Evolutionary conservation across 2,329 filamentous ascomycete genomes (phyloP).

Genomic region (Westerdykella ornata): DNA sequence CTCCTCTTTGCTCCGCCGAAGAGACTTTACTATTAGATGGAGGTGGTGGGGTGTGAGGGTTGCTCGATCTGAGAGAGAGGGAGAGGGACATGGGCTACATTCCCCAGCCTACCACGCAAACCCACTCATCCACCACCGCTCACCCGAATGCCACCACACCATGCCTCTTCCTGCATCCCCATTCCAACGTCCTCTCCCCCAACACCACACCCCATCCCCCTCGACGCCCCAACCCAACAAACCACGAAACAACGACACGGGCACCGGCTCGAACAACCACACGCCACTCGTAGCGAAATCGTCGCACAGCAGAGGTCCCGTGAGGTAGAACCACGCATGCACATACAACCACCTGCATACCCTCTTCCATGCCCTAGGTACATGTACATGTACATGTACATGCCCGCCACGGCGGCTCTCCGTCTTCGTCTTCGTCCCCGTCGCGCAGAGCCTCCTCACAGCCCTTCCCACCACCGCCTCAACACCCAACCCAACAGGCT

Average conservation of each 20-base stretch:
- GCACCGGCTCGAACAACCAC: slow-evolving; percentile 1
- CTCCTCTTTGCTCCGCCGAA: no score
- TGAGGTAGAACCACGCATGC: slow-evolving; percentile 61
- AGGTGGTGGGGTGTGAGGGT: no score
- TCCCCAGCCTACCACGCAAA: slow-evolving; percentile 39
- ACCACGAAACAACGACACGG: slow-evolving; percentile 61
- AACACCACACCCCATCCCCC: slow-evolving; percentile 62
- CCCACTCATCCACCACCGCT: slow-evolving; percentile 59
- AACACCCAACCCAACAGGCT: slow-evolving; percentile 57
- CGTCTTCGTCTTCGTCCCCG: slow-evolving; percentile 25
- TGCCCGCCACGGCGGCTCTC: neutral
- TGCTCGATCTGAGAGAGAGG: no score
- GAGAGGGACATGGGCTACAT: no score
- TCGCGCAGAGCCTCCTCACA: slow-evolving; percentile 27
- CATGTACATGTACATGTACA: no score
- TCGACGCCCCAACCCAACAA: slow-evolving; percentile 58
- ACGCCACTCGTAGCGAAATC: slow-evolving; percentile 54
- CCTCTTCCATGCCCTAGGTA: slow-evolving; percentile 46
- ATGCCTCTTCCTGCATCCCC: slow-evolving; percentile 40
- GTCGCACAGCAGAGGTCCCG: slow-evolving; percentile 60
- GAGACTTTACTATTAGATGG: no score
- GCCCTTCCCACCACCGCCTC: slow-evolving; percentile 45
- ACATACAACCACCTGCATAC: slow-evolving; percentile 57
- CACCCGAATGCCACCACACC: slow-evolving; percentile 54
- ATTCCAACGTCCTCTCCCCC: slow-evolving; percentile 38